Conservation (phyloP, 2,329 filamentous ascomycete genomes). For the Cyphellophora europaea region DNA sequence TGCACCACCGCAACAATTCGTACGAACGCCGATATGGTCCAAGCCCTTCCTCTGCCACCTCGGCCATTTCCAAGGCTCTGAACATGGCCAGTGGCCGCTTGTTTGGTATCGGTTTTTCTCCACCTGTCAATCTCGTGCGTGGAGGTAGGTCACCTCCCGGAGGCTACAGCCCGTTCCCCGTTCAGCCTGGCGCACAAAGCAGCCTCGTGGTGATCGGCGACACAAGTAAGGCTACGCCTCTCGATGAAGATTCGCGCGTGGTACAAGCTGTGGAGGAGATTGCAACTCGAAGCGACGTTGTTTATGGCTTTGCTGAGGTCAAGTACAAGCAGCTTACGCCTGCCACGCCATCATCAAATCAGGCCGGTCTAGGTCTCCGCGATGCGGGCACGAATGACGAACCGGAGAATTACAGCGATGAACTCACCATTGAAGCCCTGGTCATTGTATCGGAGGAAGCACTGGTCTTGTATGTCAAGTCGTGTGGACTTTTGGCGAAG, state of each 20-base stretch:
- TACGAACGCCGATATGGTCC: slow-evolving; percentile 72
- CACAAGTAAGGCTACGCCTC: slow-evolving; percentile 50
- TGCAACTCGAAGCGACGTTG: slow-evolving; percentile 86
- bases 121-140: slow-evolving; percentile 35
- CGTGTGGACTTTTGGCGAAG: slow-evolving; percentile 77
- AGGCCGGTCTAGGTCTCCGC: slow-evolving; percentile 25
- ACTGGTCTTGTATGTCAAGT: slow-evolving; percentile 91
- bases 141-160: slow-evolving; percentile 37
- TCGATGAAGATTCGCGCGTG: slow-evolving; percentile 71
- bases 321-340: slow-evolving; percentile 98
- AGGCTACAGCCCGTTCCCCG: slow-evolving; percentile 62
- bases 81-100: slow-evolving; percentile 72
- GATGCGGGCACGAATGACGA: slow-evolving; percentile 18
- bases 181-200: slow-evolving; percentile 67
- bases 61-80: slow-evolving; percentile 87
- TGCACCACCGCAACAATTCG: slow-evolving; percentile 66
- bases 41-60: slow-evolving; percentile 68
- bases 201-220: slow-evolving; percentile 56
- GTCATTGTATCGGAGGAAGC: slow-evolving; percentile 88
- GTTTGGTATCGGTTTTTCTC: slow-evolving; percentile 42
- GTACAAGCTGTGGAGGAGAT: slow-evolving; percentile 82
- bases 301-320: slow-evolving; percentile 95
- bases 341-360: slow-evolving; percentile 57
- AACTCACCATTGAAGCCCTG: slow-evolving; percentile 75
- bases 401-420: slow-evolving; percentile 43